Base-by-base conservation (phyloP, 225 moss, liverwort and hornwort genomes). In the Polytrichum commune region DNA sequence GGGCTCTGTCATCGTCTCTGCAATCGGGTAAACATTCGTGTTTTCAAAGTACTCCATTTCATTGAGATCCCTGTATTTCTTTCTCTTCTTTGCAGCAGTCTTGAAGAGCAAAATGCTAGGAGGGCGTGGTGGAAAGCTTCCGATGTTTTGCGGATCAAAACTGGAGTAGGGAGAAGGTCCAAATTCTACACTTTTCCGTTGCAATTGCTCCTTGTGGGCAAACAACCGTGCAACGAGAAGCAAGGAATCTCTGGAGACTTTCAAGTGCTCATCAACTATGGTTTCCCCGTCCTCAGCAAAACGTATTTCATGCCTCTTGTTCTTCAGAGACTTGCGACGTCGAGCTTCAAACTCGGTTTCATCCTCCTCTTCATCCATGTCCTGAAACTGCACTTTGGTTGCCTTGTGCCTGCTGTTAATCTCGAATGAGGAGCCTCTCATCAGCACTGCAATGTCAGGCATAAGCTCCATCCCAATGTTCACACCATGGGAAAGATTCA, bases 41-140 rank as follows among this genome's bases (percentile, higher is more conserved):
- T 87, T 85, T 0, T 95, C 89, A 19, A 83, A 63, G 28, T 83
- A 82, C 19, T 87, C 92, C 85, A 95, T 73, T 0, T 81, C 79
- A 33, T 84, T 79, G 2, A 89, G 76, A 35, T 85, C 79, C 24
- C 74, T 76, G 5, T 80, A 85, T 1, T 83, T 35, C 0, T 72
- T 27, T 0, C 78, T 80, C 27, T 81, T 57, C 69, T 77, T 27
- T 1, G 80, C 27, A 5, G 76, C 76, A 1, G 84, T 54, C 60
- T 80, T 75, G 29, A 95, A 95, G 5, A 93, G 53, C 55, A 90
- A 67, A 77, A 85, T 85, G 56, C 73, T 75, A 0, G 73, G 80
- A 1, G 77, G 65, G 0, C 84, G 74, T 0, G 79, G 90, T 0
- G 95, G 95, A 33, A 88, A 93, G 64, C 75, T 90, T 0, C 95